Base-by-base conservation (phyloP, 805 yeast genomes). In the Danielozyma ontarioensis region DNA sequence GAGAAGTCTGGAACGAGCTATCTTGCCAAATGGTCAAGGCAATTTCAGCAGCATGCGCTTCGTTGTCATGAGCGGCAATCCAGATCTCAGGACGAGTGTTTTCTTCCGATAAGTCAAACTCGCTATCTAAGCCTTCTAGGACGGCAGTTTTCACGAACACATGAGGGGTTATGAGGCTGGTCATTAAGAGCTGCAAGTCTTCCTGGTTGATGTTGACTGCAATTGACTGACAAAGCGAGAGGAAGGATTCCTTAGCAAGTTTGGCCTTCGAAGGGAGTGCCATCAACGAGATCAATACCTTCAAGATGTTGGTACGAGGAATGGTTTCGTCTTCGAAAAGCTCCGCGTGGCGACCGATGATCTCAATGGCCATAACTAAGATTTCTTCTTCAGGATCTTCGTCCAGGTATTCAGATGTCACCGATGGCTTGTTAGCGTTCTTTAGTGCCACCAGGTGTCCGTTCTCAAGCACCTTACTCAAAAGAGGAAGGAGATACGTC, bases 341-440 rank as follows among this genome's bases (percentile, higher is more conserved):
- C 42, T 78, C 88, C 15, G 80, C 72, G 48, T 83, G 89, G 2
- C 72, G 71, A 26, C 78, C 68, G 35, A 90, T 65, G 26, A 88
- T 78, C 48, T 85, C 94, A 46, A 89, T 57, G 0, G 90, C 83
- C 36, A 90, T 62, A 31, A 83, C 57, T 31, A 88, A 63, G 46
- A 85, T 90, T 53, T 88, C 97, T 55, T 89, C 96, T 51, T 83
- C 88, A n/a, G 79, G 79, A 45, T 80, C 86, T 53, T 85, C 95
- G 35, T 86, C 90, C 19, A 73, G 73, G 53, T 80, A 83, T 46
- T 85, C 94, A 2, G 80, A 64, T 19, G 78, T 80, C 1, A 70
- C 63, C 4, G 57, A 61, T 31, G 57, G 52, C 48, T 76, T 79
- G 28, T 65, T 68, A 3, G 79, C 64, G 46, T 73, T 75, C 41